Percentiles rank a stretch among this genome's conserved stretches.
Evolutionary conservation across 2,329 filamentous ascomycete genomes (phyloP).

Genomic region (Canariomyces notabilis): DNA sequence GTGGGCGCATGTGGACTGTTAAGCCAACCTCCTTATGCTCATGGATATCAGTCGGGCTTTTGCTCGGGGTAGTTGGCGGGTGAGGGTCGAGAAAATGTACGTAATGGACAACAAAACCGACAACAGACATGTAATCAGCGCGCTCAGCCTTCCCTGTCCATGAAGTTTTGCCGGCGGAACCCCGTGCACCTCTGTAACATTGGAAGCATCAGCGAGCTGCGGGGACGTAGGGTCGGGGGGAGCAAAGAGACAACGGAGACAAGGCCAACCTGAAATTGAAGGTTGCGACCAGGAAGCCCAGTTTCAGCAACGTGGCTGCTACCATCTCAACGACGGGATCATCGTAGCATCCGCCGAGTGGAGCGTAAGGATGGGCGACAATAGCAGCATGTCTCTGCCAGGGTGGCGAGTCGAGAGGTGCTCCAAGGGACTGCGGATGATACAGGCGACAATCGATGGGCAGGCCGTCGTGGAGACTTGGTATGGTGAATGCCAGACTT

Average conservation of each 20-base stretch:
- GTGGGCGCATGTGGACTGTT: conserved; percentile 7
- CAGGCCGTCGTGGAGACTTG: conserved; percentile 74
- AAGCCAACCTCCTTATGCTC: background rate
- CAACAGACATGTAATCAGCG: conserved; percentile 75
- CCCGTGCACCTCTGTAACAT: conserved; percentile 62
- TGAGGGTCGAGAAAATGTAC: conserved; percentile 53
- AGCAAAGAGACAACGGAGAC: background rate
- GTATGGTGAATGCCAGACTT: conserved; percentile 66
- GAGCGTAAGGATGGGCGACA: conserved; percentile 86
- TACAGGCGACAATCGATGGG: conserved; percentile 79
- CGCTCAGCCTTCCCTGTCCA: conserved; percentile 82
- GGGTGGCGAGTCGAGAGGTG: conserved; percentile 29
- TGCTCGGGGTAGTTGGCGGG: conserved; percentile 8
- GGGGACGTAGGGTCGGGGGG: background rate
- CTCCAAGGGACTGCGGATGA: conserved; percentile 52
- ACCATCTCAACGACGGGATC: conserved; percentile 71
- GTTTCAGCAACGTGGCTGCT: conserved; percentile 58
- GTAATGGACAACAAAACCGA: conserved; percentile 76
- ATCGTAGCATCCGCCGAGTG: conserved; percentile 79
- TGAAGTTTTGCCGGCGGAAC: conserved; percentile 71
- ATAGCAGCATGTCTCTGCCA: conserved; percentile 54
- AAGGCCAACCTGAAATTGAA: conserved; percentile 78
- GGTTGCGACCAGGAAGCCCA: conserved; percentile 72
- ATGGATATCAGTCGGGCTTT: background rate
- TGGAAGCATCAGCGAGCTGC: conserved; percentile 5